Evolutionary conservation across 345 rosid genomes (phyloP).

Genomic region (Melastoma malabathricum): DNA sequence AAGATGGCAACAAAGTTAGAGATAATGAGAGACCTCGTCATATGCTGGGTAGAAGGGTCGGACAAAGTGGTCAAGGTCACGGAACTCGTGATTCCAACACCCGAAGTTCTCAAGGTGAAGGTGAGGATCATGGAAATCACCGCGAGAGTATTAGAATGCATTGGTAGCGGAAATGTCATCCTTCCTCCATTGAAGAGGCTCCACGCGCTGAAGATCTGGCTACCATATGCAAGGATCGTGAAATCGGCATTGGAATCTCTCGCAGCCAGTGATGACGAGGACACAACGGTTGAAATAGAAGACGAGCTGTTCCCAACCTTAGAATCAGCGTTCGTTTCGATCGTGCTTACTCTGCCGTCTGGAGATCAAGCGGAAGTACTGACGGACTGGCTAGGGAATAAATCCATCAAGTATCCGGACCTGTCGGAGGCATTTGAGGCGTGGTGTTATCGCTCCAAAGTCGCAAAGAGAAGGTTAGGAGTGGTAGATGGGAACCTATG

Average conservation of each 20-base stretch:
- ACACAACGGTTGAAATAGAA: constrained; percentile 30
- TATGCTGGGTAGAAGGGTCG: constrained; percentile 64
- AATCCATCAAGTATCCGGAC: constrained; percentile 55
- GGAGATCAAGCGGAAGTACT: constrained; percentile 72
- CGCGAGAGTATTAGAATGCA: constrained; percentile 67
- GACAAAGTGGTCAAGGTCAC: constrained; percentile 42
- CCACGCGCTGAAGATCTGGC: constrained; percentile 66
- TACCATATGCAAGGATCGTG: constrained; percentile 59
- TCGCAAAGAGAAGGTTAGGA: constrained; percentile 58
- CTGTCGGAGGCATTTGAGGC: constrained; percentile 80
- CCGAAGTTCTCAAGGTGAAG: constrained; percentile 32
- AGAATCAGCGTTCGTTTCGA: constrained; percentile 61
- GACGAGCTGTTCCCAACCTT: constrained; percentile 73
- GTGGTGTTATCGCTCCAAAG: constrained; percentile 82
- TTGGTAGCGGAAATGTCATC: constrained; percentile 59
- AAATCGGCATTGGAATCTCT: constrained; percentile 50
- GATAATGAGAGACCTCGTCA: constrained; percentile 53
- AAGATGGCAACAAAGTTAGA: constrained; percentile 67
- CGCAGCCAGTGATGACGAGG: constrained; percentile 15
- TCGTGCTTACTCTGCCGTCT: constrained; percentile 66
- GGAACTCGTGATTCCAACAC: constrained; percentile 15
- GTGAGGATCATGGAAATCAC: constrained; percentile 51
- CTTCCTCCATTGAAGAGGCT: constrained; percentile 54
- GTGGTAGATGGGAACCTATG: constrained; percentile 11
- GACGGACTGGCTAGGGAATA: constrained; percentile 59